Evolutionary conservation across 495 filamentous ascomycete species (phyloP).

Genomic region (Neurospora discreta): DNA sequence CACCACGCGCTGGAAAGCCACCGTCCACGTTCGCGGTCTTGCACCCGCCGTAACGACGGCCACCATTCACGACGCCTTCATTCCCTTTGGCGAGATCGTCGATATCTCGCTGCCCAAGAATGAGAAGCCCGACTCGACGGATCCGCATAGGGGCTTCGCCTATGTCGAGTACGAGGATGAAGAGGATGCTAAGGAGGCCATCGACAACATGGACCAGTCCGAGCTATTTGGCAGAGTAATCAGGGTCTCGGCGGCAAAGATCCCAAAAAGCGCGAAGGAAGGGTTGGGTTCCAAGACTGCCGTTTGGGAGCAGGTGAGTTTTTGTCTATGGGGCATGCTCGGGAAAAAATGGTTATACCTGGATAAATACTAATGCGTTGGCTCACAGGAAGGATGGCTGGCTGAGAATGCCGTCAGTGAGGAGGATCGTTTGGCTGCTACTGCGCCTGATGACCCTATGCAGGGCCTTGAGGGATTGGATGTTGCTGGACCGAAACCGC

Average conservation of each 20-base stretch:
- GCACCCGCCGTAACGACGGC: conserved; percentile 62
- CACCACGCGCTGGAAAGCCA: conserved; percentile 72
- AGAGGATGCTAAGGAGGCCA: conserved; percentile 84
- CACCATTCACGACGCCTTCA: conserved; percentile 78
- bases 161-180: conserved; percentile 89
- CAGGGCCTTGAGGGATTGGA: conserved; percentile 87
- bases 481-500: conserved; percentile 81
- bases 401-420: conserved; percentile 83
- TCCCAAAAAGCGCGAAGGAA: conserved; percentile 78
- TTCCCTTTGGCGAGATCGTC: conserved; percentile 90
- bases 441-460: conserved; percentile 75
- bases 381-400: conserved; percentile 74
- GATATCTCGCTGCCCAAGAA: conserved; percentile 84
- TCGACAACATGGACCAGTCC: conserved; percentile 98
- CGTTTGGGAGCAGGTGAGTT: conserved; percentile 88
- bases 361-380: conserved; percentile 19
- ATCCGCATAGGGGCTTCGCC: conserved; percentile 83
- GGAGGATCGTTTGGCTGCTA: conserved; percentile 60
- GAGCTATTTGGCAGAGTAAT: conserved; percentile 90
- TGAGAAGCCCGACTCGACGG: conserved; percentile 53
- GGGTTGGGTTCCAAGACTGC: conserved; percentile 90
- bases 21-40: conserved; percentile 84
- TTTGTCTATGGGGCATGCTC: background rate
- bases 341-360: background rate
- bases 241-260: conserved; percentile 84